phyloP scores from a whole-genome alignment of 2,329 filamentous ascomycete genomes.

The Cadophora luteo-olivacea region DNA sequence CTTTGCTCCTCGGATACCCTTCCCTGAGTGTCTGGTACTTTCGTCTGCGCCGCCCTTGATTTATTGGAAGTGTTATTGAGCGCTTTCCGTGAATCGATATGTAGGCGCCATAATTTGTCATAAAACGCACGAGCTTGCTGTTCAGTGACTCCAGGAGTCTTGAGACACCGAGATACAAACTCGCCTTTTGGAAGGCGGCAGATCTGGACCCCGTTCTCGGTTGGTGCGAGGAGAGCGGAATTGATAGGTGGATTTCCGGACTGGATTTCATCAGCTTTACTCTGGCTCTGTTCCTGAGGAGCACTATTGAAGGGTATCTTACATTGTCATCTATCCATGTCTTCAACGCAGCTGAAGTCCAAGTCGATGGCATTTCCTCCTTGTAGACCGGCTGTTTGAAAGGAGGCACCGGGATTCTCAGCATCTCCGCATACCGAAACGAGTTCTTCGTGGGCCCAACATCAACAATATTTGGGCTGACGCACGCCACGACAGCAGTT shows the following conservation, averaged over 20 bases:
- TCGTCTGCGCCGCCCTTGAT: constrained; percentile 33
- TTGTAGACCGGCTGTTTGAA: constrained; percentile 38
- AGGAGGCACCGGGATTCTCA: constrained; percentile 49
- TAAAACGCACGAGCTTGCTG: constrained; percentile 52
- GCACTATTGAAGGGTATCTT: constrained; percentile 28
- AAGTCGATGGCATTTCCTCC: constrained; percentile 46
- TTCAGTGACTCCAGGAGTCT: constrained; percentile 45
- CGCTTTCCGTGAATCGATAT: constrained; percentile 48
- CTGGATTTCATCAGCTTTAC: constrained; percentile 38
- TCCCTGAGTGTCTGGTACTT: neutral
- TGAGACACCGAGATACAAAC: constrained; percentile 50
- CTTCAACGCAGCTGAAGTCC: constrained; percentile 49
- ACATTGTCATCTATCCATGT: constrained; percentile 52
- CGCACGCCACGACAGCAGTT: constrained; percentile 97
- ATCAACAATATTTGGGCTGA: constrained; percentile 90
- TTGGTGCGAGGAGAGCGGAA: constrained; percentile 47
- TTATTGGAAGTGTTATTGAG: constrained; percentile 38
- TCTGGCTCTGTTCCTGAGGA: neutral
- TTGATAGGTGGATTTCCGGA: constrained; percentile 49
- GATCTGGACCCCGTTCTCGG: constrained; percentile 51
- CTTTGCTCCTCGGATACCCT: neutral
- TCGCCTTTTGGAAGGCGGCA: constrained; percentile 49
- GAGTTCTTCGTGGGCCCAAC: constrained; percentile 85
- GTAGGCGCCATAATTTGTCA: constrained; percentile 51
- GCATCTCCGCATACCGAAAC: constrained; percentile 83